phyloP scores from a whole-genome alignment of 2,329 filamentous ascomycete genomes.

The Grosmannia clavigera region DNA sequence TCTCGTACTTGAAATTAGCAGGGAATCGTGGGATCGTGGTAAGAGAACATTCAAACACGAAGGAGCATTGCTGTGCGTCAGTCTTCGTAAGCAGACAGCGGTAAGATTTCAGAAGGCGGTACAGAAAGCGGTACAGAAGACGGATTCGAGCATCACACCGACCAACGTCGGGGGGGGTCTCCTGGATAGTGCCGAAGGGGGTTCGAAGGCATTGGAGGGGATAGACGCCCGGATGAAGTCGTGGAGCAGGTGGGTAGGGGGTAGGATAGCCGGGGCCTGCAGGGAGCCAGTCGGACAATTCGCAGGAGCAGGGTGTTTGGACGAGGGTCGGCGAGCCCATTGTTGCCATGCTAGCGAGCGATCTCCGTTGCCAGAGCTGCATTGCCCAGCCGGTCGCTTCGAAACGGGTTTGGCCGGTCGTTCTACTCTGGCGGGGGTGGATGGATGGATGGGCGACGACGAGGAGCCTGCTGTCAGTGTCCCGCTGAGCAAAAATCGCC shows the following conservation, averaged over 20 bases:
- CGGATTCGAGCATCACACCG: no score
- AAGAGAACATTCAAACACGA: not conserved
- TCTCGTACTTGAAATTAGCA: not conserved
- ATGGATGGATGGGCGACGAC: not conserved
- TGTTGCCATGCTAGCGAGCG: not conserved
- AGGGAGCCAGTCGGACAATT: slow-evolving; percentile 1
- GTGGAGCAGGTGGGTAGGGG: slow-evolving; percentile 1
- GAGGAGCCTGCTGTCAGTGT: no score
- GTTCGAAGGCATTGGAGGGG: no score
- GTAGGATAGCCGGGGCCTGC: not conserved
- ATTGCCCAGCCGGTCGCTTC: not conserved
- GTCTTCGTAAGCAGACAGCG: no score
- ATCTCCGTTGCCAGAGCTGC: not conserved
- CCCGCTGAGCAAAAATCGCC: not conserved
- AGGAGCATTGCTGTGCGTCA: not conserved
- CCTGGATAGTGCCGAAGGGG: no score
- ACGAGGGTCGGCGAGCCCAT: not conserved
- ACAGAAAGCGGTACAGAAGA: no score
- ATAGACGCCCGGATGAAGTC: not conserved
- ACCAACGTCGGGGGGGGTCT: no score
- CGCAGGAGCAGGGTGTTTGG: not conserved
- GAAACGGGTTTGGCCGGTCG: no score
- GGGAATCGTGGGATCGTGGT: not conserved
- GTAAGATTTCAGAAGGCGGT: no score
- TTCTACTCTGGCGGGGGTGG: not conserved